Conservation (phyloP, 148 eudicot genomes). For the Heliamphora exappendiculata region DNA sequence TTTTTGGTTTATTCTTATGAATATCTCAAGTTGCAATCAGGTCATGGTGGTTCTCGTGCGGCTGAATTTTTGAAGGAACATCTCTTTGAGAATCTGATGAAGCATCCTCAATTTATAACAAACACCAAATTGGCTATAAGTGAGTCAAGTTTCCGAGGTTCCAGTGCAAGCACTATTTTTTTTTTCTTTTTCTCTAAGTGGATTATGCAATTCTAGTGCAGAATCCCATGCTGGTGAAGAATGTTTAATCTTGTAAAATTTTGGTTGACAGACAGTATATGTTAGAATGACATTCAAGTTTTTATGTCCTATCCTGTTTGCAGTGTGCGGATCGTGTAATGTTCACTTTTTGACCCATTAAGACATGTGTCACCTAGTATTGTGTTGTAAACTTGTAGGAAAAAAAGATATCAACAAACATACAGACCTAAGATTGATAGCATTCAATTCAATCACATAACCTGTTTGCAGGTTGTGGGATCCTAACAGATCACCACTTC, state of each 20-base stretch:
- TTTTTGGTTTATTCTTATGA: neutral
- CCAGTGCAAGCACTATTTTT: too few relatives aligned
- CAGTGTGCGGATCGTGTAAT: neutral
- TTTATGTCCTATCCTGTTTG: neutral
- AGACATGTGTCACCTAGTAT: neutral
- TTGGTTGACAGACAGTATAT: neutral
- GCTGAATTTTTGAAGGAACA: conserved; percentile 81
- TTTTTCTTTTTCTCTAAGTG: neutral
- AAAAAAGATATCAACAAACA: neutral
- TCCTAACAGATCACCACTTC: neutral
- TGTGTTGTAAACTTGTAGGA: neutral
- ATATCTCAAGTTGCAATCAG: too few relatives aligned
- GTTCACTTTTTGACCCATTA: neutral
- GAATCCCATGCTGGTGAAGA: neutral
- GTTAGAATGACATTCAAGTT: conserved; percentile 1
- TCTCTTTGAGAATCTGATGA: conserved; percentile 82
- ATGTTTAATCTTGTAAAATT: neutral
- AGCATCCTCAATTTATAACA: conserved; percentile 67
- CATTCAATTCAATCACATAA: neutral
- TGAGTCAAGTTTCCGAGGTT: conserved; percentile 28
- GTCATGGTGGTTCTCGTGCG: conserved; percentile 98
- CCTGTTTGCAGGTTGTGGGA: neutral
- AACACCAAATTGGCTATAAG: conserved; percentile 86
- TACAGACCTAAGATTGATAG: neutral
- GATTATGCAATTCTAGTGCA: neutral